Percentiles rank a stretch among this genome's conserved stretches.
These are phyloP conservation scores for Theobroma grandiflorum DNA, from an alignment of 441 rosid species.

Conservation along the genomic window DNA sequence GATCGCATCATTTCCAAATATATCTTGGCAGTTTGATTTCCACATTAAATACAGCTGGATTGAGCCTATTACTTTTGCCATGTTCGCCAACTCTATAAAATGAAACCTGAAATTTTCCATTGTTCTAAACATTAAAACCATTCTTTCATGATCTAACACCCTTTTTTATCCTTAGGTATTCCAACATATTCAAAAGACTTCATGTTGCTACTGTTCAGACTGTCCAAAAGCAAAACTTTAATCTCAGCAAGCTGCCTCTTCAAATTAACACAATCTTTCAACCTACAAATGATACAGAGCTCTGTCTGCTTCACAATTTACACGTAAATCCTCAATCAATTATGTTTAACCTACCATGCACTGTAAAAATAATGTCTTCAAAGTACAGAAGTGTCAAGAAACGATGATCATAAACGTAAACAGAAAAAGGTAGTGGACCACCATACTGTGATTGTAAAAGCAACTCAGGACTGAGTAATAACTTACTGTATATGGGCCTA, in stretches of 20 bases:
- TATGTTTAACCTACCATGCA: constrained; percentile 10
- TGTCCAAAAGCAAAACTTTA: not conserved
- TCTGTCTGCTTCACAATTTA: not conserved
- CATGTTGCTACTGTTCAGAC: constrained; percentile 7
- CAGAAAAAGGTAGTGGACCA: not conserved
- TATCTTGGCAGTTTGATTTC: not conserved
- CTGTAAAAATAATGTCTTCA: not conserved
- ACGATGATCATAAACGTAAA: not conserved
- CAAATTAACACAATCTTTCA: too few relatives aligned
- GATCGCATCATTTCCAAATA: not conserved
- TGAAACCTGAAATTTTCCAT: not conserved
- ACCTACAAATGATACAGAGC: too few relatives aligned
- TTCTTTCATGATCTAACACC: not conserved
- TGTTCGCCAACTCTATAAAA: not conserved
- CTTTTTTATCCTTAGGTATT: not conserved
- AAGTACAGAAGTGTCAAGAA: not conserved
- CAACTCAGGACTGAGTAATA: not conserved
- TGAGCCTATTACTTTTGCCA: not conserved
- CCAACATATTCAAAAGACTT: not conserved
- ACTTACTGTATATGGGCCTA: constrained; percentile 89
- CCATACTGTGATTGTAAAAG: not conserved
- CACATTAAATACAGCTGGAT: not conserved
- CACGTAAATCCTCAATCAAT: not conserved
- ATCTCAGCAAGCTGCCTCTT: too few relatives aligned
- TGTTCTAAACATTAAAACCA: not conserved